phyloP scores from a whole-genome alignment of 352 stramenopile genomes.

The Globisporangium splendens region DNA sequence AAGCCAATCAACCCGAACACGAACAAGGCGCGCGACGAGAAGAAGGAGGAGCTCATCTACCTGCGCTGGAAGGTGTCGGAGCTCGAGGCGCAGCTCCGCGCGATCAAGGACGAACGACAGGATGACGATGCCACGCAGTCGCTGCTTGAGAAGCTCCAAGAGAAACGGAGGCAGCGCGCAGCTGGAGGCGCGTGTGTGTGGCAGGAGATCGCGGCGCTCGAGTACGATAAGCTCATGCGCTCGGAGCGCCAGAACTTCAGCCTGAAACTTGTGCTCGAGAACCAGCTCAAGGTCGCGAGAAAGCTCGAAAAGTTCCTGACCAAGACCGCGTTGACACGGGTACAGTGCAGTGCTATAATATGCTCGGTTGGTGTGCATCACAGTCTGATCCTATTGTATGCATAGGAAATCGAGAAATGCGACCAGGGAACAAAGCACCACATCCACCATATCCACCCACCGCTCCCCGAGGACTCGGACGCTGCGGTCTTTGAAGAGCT shows the following conservation, averaged over 20 bases:
- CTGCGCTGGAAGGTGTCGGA: slow-evolving; percentile 20
- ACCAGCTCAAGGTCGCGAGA: slow-evolving; percentile 41
- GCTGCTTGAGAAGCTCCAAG: neutral
- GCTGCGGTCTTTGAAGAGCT: slow-evolving; percentile 27
- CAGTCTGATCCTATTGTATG: slow-evolving; percentile 2
- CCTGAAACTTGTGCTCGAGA: slow-evolving; percentile 47
- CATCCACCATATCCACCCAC: neutral
- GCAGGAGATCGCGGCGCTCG: slow-evolving; percentile 1
- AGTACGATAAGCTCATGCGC: neutral
- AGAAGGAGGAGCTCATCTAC: slow-evolving; percentile 27
- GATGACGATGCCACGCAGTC: neutral
- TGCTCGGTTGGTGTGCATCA: slow-evolving; percentile 18
- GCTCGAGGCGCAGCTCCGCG: slow-evolving; percentile 18
- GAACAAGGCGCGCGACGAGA: slow-evolving; percentile 18
- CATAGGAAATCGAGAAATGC: slow-evolving; percentile 2
- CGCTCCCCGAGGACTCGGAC: slow-evolving; percentile 12
- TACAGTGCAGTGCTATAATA: too few species aligned
- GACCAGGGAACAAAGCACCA: neutral
- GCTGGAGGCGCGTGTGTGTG: slow-evolving; percentile 3
- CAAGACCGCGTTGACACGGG: slow-evolving; percentile 21
- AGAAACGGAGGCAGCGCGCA: neutral
- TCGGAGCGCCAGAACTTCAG: slow-evolving; percentile 46
- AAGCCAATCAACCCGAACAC: neutral
- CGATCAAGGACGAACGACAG: neutral
- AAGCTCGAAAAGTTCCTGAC: slow-evolving; percentile 37